A percentile compares a stretch with the other conserved stretches of the same genome.
These are phyloP conservation scores for Coprinopsis strossmayeri DNA, from an alignment of 768 basidiomycete species.

Conservation along the genomic window DNA sequence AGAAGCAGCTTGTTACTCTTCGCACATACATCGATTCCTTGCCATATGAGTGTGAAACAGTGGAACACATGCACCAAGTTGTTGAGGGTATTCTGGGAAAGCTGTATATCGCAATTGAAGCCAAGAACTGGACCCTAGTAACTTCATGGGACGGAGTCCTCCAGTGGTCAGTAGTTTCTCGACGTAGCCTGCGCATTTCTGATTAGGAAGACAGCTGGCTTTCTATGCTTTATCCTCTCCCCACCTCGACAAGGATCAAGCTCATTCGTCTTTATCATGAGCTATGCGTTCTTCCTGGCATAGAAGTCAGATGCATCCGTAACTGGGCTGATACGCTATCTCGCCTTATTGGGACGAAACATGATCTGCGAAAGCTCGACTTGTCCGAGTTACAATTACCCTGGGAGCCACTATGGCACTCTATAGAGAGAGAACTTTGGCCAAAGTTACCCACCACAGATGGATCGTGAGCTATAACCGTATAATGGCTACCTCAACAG, in stretches of 20 bases:
- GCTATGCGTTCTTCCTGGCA: slow-evolving; percentile 66
- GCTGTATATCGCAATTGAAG: slow-evolving; percentile 63
- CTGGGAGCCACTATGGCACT: slow-evolving; percentile 75
- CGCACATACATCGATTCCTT: slow-evolving; percentile 60
- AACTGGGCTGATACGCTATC: slow-evolving; percentile 78
- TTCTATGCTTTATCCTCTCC: slow-evolving; percentile 73
- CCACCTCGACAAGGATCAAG: slow-evolving; percentile 60
- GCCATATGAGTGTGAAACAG: slow-evolving; percentile 68
- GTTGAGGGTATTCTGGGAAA: slow-evolving; percentile 65
- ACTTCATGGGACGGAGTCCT: slow-evolving; percentile 76
- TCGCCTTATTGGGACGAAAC: slow-evolving; percentile 61
- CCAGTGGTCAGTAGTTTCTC: slow-evolving; percentile 55
- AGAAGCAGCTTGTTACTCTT: slow-evolving; percentile 55
- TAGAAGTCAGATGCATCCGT: slow-evolving; percentile 64
- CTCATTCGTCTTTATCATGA: slow-evolving; percentile 76
- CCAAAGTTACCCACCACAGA: slow-evolving; percentile 59
- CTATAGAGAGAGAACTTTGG: slow-evolving; percentile 69
- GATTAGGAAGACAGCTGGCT: slow-evolving; percentile 47
- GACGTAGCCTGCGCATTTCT: slow-evolving; percentile 1
- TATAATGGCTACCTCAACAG: too few species aligned
- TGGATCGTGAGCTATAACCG: slow-evolving; percentile 37
- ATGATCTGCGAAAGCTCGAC: slow-evolving; percentile 60
- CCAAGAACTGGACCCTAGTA: slow-evolving; percentile 68
- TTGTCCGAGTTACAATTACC: slow-evolving; percentile 57
- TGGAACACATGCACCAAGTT: slow-evolving; percentile 63